Percentiles rank a stretch among this genome's conserved stretches.
These are phyloP conservation scores for Cicer bijugum DNA, from an alignment of 306 rosid genomes.

Conservation along the genomic window DNA sequence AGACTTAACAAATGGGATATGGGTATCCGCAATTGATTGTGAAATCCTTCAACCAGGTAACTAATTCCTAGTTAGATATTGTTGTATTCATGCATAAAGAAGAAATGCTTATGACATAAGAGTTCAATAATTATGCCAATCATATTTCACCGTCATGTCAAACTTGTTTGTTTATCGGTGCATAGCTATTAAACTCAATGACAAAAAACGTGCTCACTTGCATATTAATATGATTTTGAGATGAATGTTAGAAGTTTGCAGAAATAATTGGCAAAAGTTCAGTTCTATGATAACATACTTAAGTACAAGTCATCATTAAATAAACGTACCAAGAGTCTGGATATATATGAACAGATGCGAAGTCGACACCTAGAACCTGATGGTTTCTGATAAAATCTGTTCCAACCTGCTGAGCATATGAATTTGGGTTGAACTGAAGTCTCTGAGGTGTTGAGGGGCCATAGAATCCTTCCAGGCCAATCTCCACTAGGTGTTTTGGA, in stretches of 20 bases:
- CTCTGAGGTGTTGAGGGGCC: slow-evolving; percentile 86
- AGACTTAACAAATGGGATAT: slow-evolving; percentile 74
- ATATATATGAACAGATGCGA: slow-evolving; percentile 90
- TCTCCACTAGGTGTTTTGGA: slow-evolving; percentile 85
- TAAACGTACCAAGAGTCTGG: slow-evolving; percentile 85
- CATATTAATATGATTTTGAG: slow-evolving; percentile 13
- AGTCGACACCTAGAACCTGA: slow-evolving; percentile 88
- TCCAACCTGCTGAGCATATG: slow-evolving; percentile 90
- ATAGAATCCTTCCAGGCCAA: slow-evolving; percentile 93
- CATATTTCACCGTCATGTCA: neutral
- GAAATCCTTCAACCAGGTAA: slow-evolving; percentile 58
- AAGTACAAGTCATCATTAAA: slow-evolving; percentile 11
- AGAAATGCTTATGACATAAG: slow-evolving; percentile 8
- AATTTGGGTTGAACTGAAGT: slow-evolving; percentile 81
- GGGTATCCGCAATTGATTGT: slow-evolving; percentile 64
- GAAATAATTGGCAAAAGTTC: slow-evolving; percentile 21
- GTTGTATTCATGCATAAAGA: slow-evolving; percentile 22
- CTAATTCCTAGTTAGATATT: slow-evolving; percentile 35
- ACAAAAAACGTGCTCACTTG: neutral
- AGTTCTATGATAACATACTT: slow-evolving; percentile 24
- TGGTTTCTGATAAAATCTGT: slow-evolving; percentile 93
- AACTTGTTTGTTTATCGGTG: neutral
- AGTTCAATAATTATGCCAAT: neutral
- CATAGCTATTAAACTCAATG: neutral
- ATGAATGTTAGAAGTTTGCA: slow-evolving; percentile 14